Evolutionary conservation across 257 asterid species (phyloP).

Genomic region (Thymus mandschuricus): DNA sequence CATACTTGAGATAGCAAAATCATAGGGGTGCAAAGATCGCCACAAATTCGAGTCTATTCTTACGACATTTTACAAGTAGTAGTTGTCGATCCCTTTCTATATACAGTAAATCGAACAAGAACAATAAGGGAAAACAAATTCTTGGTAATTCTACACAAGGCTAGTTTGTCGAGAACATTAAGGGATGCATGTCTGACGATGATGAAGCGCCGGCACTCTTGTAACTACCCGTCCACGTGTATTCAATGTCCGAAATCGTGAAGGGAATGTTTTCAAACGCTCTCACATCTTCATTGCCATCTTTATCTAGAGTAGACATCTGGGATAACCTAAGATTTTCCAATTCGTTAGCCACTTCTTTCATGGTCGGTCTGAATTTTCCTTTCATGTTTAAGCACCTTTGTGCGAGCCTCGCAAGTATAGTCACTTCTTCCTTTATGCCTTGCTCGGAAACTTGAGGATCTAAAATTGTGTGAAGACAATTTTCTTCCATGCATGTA

Average conservation of each 20-base stretch:
- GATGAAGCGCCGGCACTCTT: neutral
- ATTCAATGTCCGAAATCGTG: neutral
- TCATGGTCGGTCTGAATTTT: conserved; percentile 38
- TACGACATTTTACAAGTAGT: too few species aligned
- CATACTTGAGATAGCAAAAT: too few species aligned
- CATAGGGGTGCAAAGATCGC: too few species aligned
- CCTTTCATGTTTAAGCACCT: conserved; percentile 31
- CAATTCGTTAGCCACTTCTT: conserved; percentile 33
- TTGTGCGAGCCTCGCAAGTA: conserved; percentile 24
- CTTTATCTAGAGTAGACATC: neutral
- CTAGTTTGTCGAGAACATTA: too few species aligned
- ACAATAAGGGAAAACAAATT: too few species aligned
- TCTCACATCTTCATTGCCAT: conserved; percentile 1
- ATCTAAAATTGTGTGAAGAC: neutral
- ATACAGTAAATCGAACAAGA: too few species aligned
- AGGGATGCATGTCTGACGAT: neutral
- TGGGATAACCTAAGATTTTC: conserved; percentile 3
- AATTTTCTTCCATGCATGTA: neutral
- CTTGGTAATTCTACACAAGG: too few species aligned
- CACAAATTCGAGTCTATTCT: too few species aligned
- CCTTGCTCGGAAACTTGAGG: conserved; percentile 12
- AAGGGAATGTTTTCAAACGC: neutral
- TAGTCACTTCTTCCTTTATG: conserved; percentile 9
- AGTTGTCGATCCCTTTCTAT: too few species aligned
- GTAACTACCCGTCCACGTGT: neutral